Base-by-base conservation (phyloP, 78 protist species). In the Polysphondylium violaceum region DNA sequence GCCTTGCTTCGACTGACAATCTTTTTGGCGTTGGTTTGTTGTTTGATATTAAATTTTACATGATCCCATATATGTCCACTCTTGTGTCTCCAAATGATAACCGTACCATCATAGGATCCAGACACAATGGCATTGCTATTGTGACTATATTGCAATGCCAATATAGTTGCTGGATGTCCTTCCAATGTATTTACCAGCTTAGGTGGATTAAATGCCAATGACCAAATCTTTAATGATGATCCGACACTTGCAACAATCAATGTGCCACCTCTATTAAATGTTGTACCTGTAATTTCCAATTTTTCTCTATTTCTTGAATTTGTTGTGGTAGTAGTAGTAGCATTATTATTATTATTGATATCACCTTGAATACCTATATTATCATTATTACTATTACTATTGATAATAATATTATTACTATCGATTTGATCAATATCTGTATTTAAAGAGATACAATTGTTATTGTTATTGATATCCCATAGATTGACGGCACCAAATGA, bases 71-170 rank as follows among this genome's bases (percentile, higher is more conserved):
- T 53, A 29, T 58, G 17, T 3, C 91, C 91, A 31, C 67, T 47
- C 14, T 29, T 29, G 41, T 83, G 74, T 69, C 61, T 83, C 91
- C 91, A 83, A 43, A 83, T 69, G 9, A 67, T 83, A 40, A 83
- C 58, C 0, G 36, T 53, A 59, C 91, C 91, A 71, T 83, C 91
- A 36, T 63, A 58, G 35, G 71, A 36, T 29, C 91, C 91, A 8
- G 91, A 69, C 0, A 83, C 68, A 43, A 83, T 83, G 16, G 91
- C 36, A 69, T 83, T 72, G 44, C 79, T 69, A 5, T 43, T 44
- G 59, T 83, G 59, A 59, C 55, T 59, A 59, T 69, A 83, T 43
- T 67, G 79, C 23, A 83, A 17, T 31, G 76, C 67, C 43, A 27
- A 40, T 5, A 83, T 83, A 25, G 79, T 33, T 9, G 79, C 29